phyloP scores from a whole-genome alignment of 2,329 filamentous ascomycete genomes.

The Bipolaris bicolor region DNA sequence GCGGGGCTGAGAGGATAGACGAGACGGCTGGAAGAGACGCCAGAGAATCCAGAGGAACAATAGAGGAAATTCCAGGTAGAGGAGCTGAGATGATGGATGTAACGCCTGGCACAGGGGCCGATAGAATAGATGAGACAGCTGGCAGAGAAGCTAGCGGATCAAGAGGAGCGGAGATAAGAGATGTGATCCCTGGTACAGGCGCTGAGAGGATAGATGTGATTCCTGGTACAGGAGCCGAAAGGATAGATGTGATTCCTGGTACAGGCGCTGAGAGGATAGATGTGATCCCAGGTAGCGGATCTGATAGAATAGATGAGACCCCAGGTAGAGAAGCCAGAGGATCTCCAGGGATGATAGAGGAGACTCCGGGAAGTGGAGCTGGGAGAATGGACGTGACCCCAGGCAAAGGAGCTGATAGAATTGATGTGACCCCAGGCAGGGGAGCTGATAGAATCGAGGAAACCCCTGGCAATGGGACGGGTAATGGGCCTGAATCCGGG shows the following conservation, averaged over 20 bases:
- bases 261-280: neutral
- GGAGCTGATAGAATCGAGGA: neutral
- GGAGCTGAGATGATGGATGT: too few species aligned
- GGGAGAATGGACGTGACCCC: neutral
- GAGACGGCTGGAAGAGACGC: too few species aligned
- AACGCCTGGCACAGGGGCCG: neutral
- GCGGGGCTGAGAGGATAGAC: neutral
- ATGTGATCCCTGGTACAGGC: neutral
- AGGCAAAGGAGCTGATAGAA: neutral
- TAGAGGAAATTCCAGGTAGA: too few species aligned
- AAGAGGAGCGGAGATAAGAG: too few species aligned
- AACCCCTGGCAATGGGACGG: neutral
- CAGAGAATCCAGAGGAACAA: too few species aligned
- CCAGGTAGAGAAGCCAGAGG: neutral
- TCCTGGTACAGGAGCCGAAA: neutral
- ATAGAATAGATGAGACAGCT: neutral
- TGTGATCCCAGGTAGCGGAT: neutral
- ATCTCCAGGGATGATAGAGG: neutral
- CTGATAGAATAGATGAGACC: neutral
- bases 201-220: neutral
- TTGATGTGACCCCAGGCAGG: neutral
- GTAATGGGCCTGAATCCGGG: neutral
- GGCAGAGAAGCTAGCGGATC: too few species aligned
- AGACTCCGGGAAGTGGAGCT: neutral
- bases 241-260: neutral